phyloP scores from a whole-genome alignment of 306 rosid species.

The Prosopis cineraria region DNA sequence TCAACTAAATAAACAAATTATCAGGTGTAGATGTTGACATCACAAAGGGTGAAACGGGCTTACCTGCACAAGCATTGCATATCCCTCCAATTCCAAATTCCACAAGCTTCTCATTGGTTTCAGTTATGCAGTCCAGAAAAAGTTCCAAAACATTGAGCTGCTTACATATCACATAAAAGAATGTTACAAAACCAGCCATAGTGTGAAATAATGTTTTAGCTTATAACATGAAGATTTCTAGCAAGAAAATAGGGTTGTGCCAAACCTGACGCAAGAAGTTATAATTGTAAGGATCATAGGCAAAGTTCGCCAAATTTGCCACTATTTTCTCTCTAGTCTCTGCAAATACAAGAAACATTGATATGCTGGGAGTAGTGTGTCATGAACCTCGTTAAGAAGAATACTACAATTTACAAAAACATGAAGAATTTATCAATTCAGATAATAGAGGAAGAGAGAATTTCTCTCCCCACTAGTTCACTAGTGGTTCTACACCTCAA shows the following conservation, averaged over 20 bases:
- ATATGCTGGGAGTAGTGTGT: background rate
- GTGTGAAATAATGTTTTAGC: background rate
- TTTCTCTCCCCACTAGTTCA: background rate
- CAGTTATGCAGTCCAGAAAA: slow-evolving; percentile 83
- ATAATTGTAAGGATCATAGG: slow-evolving; percentile 91
- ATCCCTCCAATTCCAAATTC: slow-evolving; percentile 89
- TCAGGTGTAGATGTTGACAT: slow-evolving; percentile 13
- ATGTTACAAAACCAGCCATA: background rate
- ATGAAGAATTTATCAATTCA: background rate
- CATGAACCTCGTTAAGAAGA: background rate
- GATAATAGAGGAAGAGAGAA: background rate
- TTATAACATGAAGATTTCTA: background rate
- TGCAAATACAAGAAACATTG: slow-evolving; percentile 38
- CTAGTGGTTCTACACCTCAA: background rate
- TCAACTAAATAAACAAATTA: slow-evolving; percentile 11
- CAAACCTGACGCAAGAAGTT: slow-evolving; percentile 75
- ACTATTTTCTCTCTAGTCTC: slow-evolving; percentile 72
- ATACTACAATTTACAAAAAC: background rate
- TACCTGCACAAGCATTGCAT: slow-evolving; percentile 86
- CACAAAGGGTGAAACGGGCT: slow-evolving; percentile 22
- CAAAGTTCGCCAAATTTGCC: slow-evolving; percentile 87
- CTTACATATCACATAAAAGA: slow-evolving; percentile 4
- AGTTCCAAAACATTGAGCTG: slow-evolving; percentile 94
- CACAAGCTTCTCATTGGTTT: slow-evolving; percentile 88
- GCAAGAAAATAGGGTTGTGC: slow-evolving; percentile 9